Conservation (phyloP, 2,329 filamentous ascomycete species). For the Cordyceps cateniannulata region DNA sequence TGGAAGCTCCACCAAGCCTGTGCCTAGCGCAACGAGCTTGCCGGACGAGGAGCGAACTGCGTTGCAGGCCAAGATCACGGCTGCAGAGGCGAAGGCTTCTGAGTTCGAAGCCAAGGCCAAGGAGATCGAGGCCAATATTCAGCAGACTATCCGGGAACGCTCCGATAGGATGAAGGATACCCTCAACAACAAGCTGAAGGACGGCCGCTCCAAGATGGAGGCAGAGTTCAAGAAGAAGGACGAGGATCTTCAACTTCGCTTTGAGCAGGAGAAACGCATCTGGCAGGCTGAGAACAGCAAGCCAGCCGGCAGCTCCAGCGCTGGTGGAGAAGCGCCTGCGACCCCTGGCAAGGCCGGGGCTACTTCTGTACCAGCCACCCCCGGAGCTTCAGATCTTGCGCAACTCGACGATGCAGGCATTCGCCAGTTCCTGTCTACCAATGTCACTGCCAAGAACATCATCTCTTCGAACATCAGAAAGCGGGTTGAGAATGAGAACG, state of each 20-base stretch:
- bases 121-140: slow-evolving; percentile 57
- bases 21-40: slow-evolving; percentile 24
- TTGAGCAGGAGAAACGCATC: slow-evolving; percentile 59
- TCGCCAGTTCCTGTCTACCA: slow-evolving; percentile 49
- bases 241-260: slow-evolving; percentile 45
- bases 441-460: slow-evolving; percentile 52
- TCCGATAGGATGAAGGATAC: slow-evolving; percentile 64
- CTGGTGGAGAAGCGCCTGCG: slow-evolving; percentile 15
- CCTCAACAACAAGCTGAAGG: slow-evolving; percentile 64
- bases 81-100: slow-evolving; percentile 53
- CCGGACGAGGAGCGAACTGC: slow-evolving; percentile 53
- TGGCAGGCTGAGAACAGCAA: slow-evolving; percentile 48
- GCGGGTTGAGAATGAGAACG: slow-evolving; percentile 60
- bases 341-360: slow-evolving; percentile 30
- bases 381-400: slow-evolving; percentile 33
- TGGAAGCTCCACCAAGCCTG: slow-evolving; percentile 15
- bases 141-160: slow-evolving; percentile 55
- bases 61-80: slow-evolving; percentile 56
- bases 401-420: slow-evolving; percentile 49
- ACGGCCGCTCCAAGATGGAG: slow-evolving; percentile 49
- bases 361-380: slow-evolving; percentile 29
- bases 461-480: slow-evolving; percentile 59
- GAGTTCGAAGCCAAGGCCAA: slow-evolving; percentile 59
- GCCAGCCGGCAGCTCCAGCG: slow-evolving; percentile 17
- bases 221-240: slow-evolving; percentile 49